A percentile compares a stretch with the other conserved stretches of the same genome.
Evolutionary conservation across 2,329 filamentous ascomycete species (phyloP).

Genomic region (Monosporascus sp.): DNA sequence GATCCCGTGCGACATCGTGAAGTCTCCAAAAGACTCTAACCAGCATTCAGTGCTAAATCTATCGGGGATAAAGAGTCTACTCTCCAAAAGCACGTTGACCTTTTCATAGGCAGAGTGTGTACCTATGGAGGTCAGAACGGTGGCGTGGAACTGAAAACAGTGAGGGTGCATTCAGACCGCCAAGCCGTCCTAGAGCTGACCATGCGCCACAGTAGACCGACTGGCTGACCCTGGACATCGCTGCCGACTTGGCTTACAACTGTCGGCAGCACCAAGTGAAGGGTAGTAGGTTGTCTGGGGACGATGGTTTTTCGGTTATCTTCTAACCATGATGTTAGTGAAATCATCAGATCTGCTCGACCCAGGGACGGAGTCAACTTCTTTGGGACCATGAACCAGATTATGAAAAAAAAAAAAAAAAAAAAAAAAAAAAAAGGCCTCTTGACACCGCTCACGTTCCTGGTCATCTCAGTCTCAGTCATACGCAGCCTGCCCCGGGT

Average conservation of each 20-base stretch:
- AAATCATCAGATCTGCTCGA: slow-evolving; percentile 3
- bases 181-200: too few species aligned
- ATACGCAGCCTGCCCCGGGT: slow-evolving; percentile 3
- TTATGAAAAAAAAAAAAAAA: slow-evolving; percentile 9
- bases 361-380: slow-evolving; percentile 4
- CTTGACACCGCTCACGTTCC: slow-evolving; percentile 9
- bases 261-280: slow-evolving; percentile 11
- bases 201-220: slow-evolving; percentile 8
- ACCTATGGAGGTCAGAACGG: slow-evolving; percentile 2
- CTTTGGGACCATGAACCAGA: slow-evolving; percentile 7
- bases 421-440: too few species aligned
- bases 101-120: slow-evolving; percentile 2
- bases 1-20: slow-evolving; percentile 7
- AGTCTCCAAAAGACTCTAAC: slow-evolving; percentile 3
- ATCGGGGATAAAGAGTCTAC: slow-evolving; percentile 2
- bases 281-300: slow-evolving; percentile 9
- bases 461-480: slow-evolving; percentile 11
- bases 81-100: slow-evolving; percentile 5
- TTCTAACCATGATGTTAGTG: slow-evolving; percentile 1
- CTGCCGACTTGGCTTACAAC: slow-evolving; percentile 16
- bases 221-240: slow-evolving; percentile 18
- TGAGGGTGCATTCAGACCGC: not conserved
- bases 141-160: not conserved
- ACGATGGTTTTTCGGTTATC: not conserved
- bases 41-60: slow-evolving; percentile 4